Evolutionary conservation across 768 basidiomycete species (phyloP), one percentile per base, ranked within the genome.

Genomic region (Tephrocybe sp.): DNA sequence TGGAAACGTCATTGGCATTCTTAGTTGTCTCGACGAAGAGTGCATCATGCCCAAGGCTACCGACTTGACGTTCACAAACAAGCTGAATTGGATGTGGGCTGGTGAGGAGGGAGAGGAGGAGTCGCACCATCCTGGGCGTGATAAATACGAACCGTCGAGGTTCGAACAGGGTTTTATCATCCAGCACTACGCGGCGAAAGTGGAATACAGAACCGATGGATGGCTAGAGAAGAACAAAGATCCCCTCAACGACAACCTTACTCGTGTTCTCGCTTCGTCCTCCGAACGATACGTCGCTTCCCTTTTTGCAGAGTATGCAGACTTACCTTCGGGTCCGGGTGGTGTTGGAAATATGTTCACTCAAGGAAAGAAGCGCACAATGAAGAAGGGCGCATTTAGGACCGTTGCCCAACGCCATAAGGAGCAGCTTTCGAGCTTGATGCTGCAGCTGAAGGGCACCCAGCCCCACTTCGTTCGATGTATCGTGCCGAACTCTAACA

Each of bases 181-280:
- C 45, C 85, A 92, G 55, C 97, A 99, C 65, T 98, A 98, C 62
- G 97, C 97, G 1, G 97, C 94, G 26, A 89, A 85, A 59, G 97
- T 99, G 62, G 95, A 98, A 62, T 99, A 99, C 62, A 82, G 88
- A 24, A 98, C 94, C 2, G 86, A 92, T 33, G 92, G 94, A 14
- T 99, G 97, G 97, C 73, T 99, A 59, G 95, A 96, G 74, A 99
- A 98, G 85, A 99, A 99, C 78, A 97, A 97, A 71, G 97, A 99
- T 62, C 97, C 97, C 0, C 73, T 99, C 51, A 98, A 98, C 64
- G 95, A 98, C 67, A 94, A 97, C 65, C 79, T 98, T 46, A 91
- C 93, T 0, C 84, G 92, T 18, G 86, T 98, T 32, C 78, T 98
- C 2, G 85, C 91, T 1, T 76, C 81, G 8, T 95, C 96, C 4